A percentile compares a stretch with the other conserved stretches of the same genome.
These are phyloP conservation scores for Coniochaeta sp. DNA, from an alignment of 2,329 filamentous ascomycete species.

Conservation along the genomic window DNA sequence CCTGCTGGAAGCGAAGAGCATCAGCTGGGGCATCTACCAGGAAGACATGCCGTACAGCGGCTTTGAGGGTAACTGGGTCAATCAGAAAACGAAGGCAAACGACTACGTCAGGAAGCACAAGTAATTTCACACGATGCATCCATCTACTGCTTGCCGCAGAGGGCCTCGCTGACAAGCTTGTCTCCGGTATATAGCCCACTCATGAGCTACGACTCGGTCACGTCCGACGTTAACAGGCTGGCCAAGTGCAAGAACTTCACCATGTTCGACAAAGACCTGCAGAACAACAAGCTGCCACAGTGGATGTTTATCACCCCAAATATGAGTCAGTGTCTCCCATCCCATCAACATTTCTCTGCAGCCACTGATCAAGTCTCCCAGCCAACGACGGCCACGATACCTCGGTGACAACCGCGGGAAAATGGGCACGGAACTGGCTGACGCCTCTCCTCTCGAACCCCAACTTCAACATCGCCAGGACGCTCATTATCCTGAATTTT, in stretches of 20 bases:
- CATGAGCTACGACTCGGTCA: conserved; percentile 22
- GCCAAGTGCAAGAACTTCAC: conserved; percentile 24
- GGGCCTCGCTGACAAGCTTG: background rate
- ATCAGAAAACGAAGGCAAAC: conserved; percentile 45
- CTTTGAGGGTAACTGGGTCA: conserved; percentile 41
- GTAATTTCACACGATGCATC: background rate
- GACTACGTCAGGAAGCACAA: conserved; percentile 52
- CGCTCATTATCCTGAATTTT: conserved; percentile 18
- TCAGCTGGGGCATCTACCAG: conserved; percentile 45
- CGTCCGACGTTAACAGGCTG: conserved; percentile 16
- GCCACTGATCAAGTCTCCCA: too few relatives aligned
- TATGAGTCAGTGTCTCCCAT: conserved; percentile 25
- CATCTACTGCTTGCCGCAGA: background rate
- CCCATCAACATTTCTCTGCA: too few relatives aligned
- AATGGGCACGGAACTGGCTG: conserved; percentile 18
- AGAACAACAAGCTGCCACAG: conserved; percentile 16
- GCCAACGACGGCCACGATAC: conserved; percentile 20
- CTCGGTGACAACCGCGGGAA: conserved; percentile 17
- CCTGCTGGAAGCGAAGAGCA: conserved; percentile 35
- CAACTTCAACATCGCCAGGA: conserved; percentile 27
- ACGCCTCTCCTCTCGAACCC: conserved; percentile 18
- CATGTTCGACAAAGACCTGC: conserved; percentile 19
- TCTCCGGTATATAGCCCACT: conserved; percentile 12
- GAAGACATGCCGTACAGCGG: conserved; percentile 43
- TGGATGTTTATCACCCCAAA: conserved; percentile 37